A percentile compares a stretch with the other conserved stretches of the same genome.
phyloP scores from a whole-genome alignment of 495 filamentous ascomycete genomes.

The Cladorrhinum samala region DNA sequence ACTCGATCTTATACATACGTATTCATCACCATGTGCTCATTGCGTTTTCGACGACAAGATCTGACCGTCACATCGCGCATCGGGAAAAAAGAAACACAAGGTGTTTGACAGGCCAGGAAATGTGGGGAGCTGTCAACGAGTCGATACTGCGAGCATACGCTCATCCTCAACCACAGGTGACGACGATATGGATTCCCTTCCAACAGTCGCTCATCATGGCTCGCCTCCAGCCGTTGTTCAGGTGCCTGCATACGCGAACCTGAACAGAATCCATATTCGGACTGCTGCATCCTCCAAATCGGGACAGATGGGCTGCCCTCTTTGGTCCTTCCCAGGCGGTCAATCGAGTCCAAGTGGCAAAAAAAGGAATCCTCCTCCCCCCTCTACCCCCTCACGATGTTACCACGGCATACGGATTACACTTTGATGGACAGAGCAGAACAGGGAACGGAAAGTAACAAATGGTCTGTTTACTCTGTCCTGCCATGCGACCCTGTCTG shows the following conservation, averaged over 20 bases:
- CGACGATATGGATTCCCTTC: too few relatives aligned
- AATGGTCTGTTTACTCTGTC: neutral
- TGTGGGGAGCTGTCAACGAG: too few relatives aligned
- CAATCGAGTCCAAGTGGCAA: neutral
- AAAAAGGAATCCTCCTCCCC: neutral
- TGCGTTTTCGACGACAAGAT: too few relatives aligned
- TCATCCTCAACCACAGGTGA: too few relatives aligned
- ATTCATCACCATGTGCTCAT: too few relatives aligned
- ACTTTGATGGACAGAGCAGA: neutral
- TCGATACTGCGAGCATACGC: too few relatives aligned
- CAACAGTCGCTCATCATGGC: too few relatives aligned
- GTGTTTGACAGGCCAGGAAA: too few relatives aligned
- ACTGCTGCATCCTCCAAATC: neutral
- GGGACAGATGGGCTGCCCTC: neutral
- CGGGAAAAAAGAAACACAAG: too few relatives aligned
- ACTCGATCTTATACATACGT: too few relatives aligned
- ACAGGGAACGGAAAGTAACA: neutral
- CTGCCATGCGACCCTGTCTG: neutral
- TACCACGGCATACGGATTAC: neutral
- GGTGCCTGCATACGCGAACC: conserved; percentile 3
- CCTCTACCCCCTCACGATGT: neutral
- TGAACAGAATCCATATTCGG: neutral
- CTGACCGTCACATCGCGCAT: too few relatives aligned
- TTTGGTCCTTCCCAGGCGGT: neutral
- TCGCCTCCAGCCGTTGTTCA: neutral